A percentile compares a stretch with the other conserved stretches of the same genome.
Conservation (phyloP, 768 basidiomycete genomes). For the Russula sp. region DNA sequence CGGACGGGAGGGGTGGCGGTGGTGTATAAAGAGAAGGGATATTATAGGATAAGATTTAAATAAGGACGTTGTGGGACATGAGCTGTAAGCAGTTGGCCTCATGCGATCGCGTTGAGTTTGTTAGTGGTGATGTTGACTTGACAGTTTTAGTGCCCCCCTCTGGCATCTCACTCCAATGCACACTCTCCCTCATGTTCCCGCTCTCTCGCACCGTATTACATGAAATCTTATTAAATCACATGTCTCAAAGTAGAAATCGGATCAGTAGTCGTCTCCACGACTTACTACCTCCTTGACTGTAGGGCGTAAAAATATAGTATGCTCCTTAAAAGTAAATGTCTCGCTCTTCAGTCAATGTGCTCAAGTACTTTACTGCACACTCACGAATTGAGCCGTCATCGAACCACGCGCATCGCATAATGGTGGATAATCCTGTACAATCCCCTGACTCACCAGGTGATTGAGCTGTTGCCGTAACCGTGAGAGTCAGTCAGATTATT, state of each 20-base stretch:
- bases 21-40: not conserved
- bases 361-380: constrained; percentile 26
- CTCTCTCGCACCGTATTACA: not conserved
- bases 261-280: constrained; percentile 75
- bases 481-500: not conserved
- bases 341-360: not conserved
- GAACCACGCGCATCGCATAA: constrained; percentile 76
- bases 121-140: not conserved
- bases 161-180: too few relatives aligned
- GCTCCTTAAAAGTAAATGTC: constrained; percentile 47
- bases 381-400: constrained; percentile 92
- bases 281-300: constrained; percentile 83
- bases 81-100: not conserved
- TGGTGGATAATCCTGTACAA: constrained; percentile 91
- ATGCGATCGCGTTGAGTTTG: not conserved
- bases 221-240: constrained; percentile 11
- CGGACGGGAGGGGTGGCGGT: not conserved
- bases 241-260: not conserved
- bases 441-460: constrained; percentile 79
- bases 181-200: too few relatives aligned
- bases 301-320: constrained; percentile 78
- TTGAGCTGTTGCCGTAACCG: constrained; percentile 55
- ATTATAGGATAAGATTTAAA: not conserved
- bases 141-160: not conserved
- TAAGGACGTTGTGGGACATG: not conserved